A percentile compares a stretch with the other conserved stretches of the same genome.
These are phyloP conservation scores for Hericium rajendrae DNA, from an alignment of 768 basidiomycete species.

Conservation along the genomic window DNA sequence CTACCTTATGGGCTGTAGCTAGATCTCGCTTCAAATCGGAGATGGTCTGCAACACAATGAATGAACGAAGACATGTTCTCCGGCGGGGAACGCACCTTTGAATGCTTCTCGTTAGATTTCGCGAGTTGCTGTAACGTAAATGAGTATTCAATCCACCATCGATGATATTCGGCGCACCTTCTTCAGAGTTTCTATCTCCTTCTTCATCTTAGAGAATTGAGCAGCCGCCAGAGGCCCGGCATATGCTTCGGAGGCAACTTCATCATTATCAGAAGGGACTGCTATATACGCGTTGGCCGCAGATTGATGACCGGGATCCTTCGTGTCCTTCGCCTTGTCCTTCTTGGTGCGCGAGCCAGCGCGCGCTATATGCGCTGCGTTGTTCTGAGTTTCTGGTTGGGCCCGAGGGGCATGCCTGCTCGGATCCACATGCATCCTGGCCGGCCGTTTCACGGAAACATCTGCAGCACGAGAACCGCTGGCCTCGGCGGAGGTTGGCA, in stretches of 20 bases:
- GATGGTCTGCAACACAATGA: constrained; percentile 30
- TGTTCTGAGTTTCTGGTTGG: neutral
- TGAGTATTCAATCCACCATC: constrained; percentile 3
- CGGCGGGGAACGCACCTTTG: constrained; percentile 33
- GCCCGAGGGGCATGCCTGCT: neutral
- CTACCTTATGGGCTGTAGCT: constrained; percentile 28
- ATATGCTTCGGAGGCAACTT: constrained; percentile 12
- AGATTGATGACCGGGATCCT: neutral
- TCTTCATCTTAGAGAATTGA: constrained; percentile 45
- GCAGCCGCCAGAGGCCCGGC: constrained; percentile 31
- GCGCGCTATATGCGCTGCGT: neutral
- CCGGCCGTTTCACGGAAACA: neutral
- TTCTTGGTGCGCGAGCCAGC: neutral
- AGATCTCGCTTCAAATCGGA: constrained; percentile 43
- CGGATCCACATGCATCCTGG: neutral
- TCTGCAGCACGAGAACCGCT: neutral
- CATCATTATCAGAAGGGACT: constrained; percentile 5
- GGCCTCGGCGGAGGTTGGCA: neutral
- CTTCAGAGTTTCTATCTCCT: constrained; percentile 48
- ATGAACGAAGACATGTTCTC: neutral
- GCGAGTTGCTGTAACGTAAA: constrained; percentile 26
- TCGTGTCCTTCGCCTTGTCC: neutral
- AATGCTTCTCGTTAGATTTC: constrained; percentile 44
- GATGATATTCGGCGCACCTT: constrained; percentile 21
- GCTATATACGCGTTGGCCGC: neutral